phyloP scores from a whole-genome alignment of 768 basidiomycete genomes.

The Mycena haematopus region DNA sequence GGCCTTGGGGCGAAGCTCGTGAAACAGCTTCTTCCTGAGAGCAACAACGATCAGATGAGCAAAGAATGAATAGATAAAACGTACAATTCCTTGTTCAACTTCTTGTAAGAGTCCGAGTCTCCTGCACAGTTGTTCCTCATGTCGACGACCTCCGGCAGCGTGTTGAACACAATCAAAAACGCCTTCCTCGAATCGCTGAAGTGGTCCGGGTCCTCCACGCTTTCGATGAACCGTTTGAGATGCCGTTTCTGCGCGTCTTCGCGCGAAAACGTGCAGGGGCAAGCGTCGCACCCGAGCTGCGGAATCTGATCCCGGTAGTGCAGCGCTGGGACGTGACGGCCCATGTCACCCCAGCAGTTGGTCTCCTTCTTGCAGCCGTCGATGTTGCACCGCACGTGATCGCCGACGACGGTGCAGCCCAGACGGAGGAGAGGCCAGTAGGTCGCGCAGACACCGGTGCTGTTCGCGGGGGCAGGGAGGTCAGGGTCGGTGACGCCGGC shows the following conservation, averaged over 20 bases:
- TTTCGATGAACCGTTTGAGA: neutral
- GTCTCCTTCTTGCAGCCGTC: neutral
- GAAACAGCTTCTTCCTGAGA: neutral
- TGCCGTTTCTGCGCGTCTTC: neutral
- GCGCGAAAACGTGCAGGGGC: neutral
- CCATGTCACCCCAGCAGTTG: conserved; percentile 8
- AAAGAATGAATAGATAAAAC: neutral
- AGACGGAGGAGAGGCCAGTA: conserved; percentile 11
- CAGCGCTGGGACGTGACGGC: conserved; percentile 1
- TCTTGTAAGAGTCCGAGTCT: neutral
- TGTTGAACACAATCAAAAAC: neutral
- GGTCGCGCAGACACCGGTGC: neutral
- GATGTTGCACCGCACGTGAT: conserved; percentile 3
- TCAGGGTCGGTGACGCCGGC: neutral
- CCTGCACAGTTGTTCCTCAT: neutral
- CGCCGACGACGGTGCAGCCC: neutral
- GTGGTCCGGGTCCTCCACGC: neutral
- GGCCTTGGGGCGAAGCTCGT: neutral
- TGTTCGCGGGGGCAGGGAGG: neutral
- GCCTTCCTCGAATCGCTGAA: neutral
- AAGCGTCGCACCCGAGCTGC: neutral
- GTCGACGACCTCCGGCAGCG: neutral
- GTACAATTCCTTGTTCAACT: neutral
- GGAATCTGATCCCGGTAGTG: neutral
- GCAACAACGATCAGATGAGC: neutral